These are phyloP conservation scores for Talaromyces sp. DNA, from an alignment of 2,329 filamentous ascomycete species.

Conservation along the genomic window DNA sequence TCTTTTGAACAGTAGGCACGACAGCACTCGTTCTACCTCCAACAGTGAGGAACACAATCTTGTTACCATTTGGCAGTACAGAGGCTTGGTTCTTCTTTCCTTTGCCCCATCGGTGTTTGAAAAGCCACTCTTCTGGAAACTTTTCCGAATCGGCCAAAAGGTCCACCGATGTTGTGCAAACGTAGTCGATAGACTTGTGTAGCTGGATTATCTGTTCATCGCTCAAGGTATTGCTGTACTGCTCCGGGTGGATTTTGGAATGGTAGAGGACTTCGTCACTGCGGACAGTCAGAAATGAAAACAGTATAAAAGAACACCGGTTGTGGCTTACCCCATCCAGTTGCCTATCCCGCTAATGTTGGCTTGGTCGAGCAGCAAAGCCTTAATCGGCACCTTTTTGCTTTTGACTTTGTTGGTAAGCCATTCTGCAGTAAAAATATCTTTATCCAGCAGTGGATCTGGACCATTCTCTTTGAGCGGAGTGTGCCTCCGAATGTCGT, in stretches of 20 bases:
- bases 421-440: conserved; percentile 72
- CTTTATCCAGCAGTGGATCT: conserved; percentile 80
- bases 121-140: conserved; percentile 85
- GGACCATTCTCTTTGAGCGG: conserved; percentile 90
- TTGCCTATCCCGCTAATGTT: conserved; percentile 92
- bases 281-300: conserved; percentile 5
- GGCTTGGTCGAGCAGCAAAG: conserved; percentile 79
- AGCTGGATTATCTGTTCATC: conserved; percentile 67
- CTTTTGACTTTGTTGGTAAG: conserved; percentile 64
- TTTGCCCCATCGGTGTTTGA: conserved; percentile 85
- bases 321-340: conserved; percentile 68
- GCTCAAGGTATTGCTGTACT: conserved; percentile 79
- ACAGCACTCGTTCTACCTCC: conserved; percentile 88
- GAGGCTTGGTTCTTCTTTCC: conserved; percentile 67
- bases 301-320: neutral
- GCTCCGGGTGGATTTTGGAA: conserved; percentile 82
- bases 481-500: conserved; percentile 68
- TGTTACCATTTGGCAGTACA: conserved; percentile 75
- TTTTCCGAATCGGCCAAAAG: conserved; percentile 73
- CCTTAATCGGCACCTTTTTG: conserved; percentile 84
- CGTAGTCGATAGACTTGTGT: conserved; percentile 67
- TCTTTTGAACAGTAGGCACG: conserved; percentile 81
- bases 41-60: conserved; percentile 80
- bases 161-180: conserved; percentile 76
- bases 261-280: conserved; percentile 88